Base-by-base conservation (phyloP, 1,284 basidiomycete species). In the Tylopilus sp. region DNA sequence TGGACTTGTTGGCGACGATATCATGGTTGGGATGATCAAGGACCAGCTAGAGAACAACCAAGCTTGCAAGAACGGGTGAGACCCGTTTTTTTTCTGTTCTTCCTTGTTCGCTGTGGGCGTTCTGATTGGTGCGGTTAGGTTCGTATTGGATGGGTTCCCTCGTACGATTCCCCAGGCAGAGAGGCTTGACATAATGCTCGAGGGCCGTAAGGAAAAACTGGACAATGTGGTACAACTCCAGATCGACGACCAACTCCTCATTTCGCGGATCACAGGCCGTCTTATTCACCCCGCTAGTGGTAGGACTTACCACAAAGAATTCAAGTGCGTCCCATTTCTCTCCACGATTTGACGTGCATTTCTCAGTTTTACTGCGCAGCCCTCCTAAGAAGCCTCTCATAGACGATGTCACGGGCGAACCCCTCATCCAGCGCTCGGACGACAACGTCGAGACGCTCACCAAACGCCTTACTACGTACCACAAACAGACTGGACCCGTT, bases 141-240 rank as follows among this genome's bases (percentile, higher is more conserved):
- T 99, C 73, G 97, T 99, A 55, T 81, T 99, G 42, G 96, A 99
- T 65, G 96, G 96, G 18, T 99, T 99, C 84, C 96, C 96, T 30
- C 89, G 97, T 43, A 99, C 96, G 13, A 92, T 97, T 35, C 86
- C 90, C n/a, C 97, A 99, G 67, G 97, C 96, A 6, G 83, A 94
- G 73, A 99, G 97, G 73, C 84, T 99, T 55, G 96, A 97, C 69
- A 73, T 76, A 55, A 98, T 99, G 96, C 82, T 99, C 42, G 66
- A 74, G 18, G 69, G 65, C 13, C 86, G 91, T 65, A 84, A 89
- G 61, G 92, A 97, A 74, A 86, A 86, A 64, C 79, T 99, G 41
- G 89, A 98, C 74, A 87, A 86, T 48, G 95, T 93, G 51, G 82
- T 98, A 41, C 89, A 99, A 70, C 83, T 99, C 54, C 78, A 87